phyloP scores from a whole-genome alignment of 768 basidiomycete genomes.

The Auriculariales sp. region DNA sequence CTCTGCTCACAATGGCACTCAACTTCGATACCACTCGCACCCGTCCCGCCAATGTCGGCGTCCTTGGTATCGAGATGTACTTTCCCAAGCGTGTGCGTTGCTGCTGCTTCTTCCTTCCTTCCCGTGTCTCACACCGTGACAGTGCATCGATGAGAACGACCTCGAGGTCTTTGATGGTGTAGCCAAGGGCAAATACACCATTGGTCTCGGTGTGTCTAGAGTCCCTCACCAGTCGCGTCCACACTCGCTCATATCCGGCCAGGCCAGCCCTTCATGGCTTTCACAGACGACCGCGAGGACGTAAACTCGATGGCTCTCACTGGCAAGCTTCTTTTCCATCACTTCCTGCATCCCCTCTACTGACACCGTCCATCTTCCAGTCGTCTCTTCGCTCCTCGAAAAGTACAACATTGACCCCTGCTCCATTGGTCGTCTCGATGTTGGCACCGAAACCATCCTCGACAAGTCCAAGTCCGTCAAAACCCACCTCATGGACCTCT shows the following conservation, averaged over 20 bases:
- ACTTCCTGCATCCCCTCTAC: neutral
- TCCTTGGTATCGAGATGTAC: constrained; percentile 88
- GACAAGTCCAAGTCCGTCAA: constrained; percentile 99
- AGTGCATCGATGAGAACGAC: constrained; percentile 94
- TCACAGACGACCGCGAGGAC: constrained; percentile 96
- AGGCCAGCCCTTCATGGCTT: constrained; percentile 96
- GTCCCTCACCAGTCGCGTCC: neutral
- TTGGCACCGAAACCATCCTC: constrained; percentile 97
- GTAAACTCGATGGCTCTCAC: constrained; percentile 96
- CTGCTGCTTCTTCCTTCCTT: neutral
- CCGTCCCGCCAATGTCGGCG: constrained; percentile 86
- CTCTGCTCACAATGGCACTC: neutral
- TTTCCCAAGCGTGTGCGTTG: constrained; percentile 74
- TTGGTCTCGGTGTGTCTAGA: constrained; percentile 43
- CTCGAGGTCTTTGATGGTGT: constrained; percentile 93
- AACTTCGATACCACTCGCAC: constrained; percentile 5
- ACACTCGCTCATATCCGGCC: neutral
- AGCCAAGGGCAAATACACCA: constrained; percentile 93
- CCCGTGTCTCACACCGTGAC: constrained; percentile 1
- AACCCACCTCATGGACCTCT: constrained; percentile 97
- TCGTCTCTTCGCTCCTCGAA: constrained; percentile 75
- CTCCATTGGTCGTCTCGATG: constrained; percentile 93
- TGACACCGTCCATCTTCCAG: constrained; percentile 23
- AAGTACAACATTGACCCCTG: constrained; percentile 94
- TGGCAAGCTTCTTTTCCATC: constrained; percentile 33